Base-by-base conservation (phyloP, 2,329 filamentous ascomycete genomes). In the Cordyceps militaris region DNA sequence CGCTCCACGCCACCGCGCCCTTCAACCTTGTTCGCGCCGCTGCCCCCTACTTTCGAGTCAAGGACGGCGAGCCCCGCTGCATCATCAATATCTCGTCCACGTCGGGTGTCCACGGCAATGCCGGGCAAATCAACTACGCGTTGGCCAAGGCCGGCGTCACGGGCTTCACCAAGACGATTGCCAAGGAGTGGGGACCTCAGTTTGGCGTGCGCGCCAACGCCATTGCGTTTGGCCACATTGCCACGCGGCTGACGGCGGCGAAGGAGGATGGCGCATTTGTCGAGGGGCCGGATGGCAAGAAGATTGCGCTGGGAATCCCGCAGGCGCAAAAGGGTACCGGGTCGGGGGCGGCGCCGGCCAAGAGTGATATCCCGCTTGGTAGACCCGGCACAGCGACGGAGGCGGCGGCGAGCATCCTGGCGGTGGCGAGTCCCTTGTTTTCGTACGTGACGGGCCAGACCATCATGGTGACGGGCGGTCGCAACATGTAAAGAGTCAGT, bases 81-180 rank as follows among this genome's bases (percentile, higher is more conserved):
- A 85, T 96, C 65, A 82, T 96, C 75, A 95, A 94, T 71, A 89
- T 96, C 70, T 88, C 84, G 57, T 89, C 84, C 55, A 95, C 91
- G 1, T 89, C 83, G 32, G 91, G 91, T 55, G 77, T 94, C 13
- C 84, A 95, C 71, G 91, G 91, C 57, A 96, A 96, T 69, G 88
- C 90, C 8, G 91, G 91, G n/a, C 91, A 96, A 77, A 84, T 87
- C 65, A 96, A 96, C 78, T 96, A 96, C 72, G 82, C 87, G 36
- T 76, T 92, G 49, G 91, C 89, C 56, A 96, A 96, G 76, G 88
- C 91, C 3, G 91, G 89, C 47, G 83, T 96, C 14, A 83, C 83
- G 11, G 91, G 91, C 6, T 79, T 96, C 59, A 92, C 88, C 59
- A 95, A 94, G 76, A 91, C 90, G 1, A 90, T 96, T 67, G 90